Base-by-base conservation (phyloP, 192 early-diverging fungal species). In the Coemansia sp. region DNA sequence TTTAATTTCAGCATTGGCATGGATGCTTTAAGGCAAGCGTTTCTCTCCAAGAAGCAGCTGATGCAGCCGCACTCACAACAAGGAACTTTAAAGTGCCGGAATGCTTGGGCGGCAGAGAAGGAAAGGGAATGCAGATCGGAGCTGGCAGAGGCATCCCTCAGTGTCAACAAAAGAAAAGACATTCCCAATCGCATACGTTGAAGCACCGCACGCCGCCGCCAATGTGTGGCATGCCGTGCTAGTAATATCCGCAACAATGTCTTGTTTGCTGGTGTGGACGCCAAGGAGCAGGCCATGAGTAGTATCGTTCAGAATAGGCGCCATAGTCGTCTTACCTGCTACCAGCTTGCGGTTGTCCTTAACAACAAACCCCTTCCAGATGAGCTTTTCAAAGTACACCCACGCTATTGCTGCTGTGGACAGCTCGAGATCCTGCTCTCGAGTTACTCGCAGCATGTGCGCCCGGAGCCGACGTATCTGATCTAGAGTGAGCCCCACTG, bases 331-430 rank as follows among this genome's bases (percentile, higher is more conserved):
- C 74, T 67, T 72, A 72, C 75, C 69, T 60, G 75, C 61, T 46
- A 78, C 69, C 10, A 78, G 65, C 57, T 85, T 85, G 29, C 91
- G 84, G 64, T 90, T 95, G 37, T 72, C 76, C 74, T 92, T 89
- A 50, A 62, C 79, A 1, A 90, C 90, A 38, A 83, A 73, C 17
- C 84, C 83, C 76, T 91, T 93, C 34, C 93, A 60, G 21, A 95
- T 82, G 6, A 99, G 85, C 69, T 97, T 99, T 69, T 99, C 97
- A 77, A 99, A 93, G 70, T 94, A 97, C 0, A 92, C 94, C 82
- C 88, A 95, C 15, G 91, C 88, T 21, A 84, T 82, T 0, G 97
- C 97, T 3, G 95, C 86, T 41, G 87, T 94, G 1, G 92, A 94
- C 21, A 95, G 76, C 72, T 99, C 95, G 21, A 95, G 77, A 61